These are phyloP conservation scores for Hygrophila difformis DNA, from an alignment of 257 asterid species.

Conservation along the genomic window DNA sequence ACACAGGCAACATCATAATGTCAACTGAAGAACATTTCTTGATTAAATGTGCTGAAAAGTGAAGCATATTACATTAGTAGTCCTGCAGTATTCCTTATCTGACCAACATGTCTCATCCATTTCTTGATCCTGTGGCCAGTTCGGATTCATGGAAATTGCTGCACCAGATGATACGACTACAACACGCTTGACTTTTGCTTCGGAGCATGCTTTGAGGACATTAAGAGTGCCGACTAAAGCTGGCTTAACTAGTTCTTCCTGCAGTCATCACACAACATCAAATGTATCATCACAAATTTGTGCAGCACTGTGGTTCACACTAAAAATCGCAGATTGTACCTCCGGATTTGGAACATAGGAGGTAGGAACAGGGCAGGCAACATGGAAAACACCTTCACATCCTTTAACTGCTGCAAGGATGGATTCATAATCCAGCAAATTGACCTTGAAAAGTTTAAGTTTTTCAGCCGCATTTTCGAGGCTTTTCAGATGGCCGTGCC, in stretches of 20 bases:
- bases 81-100: slow-evolving; percentile 63
- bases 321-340: slow-evolving; percentile 25
- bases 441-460: slow-evolving; percentile 63
- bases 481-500: slow-evolving; percentile 44
- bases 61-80: slow-evolving; percentile 39
- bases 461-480: slow-evolving; percentile 46
- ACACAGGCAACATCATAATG: too few species aligned
- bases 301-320: not conserved
- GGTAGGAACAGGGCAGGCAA: slow-evolving; percentile 75
- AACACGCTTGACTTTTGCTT: slow-evolving; percentile 45
- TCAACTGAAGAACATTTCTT: not conserved
- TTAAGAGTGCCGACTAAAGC: slow-evolving; percentile 66
- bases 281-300: not conserved
- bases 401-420: slow-evolving; percentile 55
- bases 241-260: slow-evolving; percentile 77
- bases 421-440: slow-evolving; percentile 59
- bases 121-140: slow-evolving; percentile 45
- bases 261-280: slow-evolving; percentile 10
- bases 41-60: too few species aligned
- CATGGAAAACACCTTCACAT: slow-evolving; percentile 73
- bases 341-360: slow-evolving; percentile 55
- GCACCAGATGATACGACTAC: slow-evolving; percentile 62
- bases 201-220: slow-evolving; percentile 71
- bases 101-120: slow-evolving; percentile 83
- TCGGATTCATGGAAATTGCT: slow-evolving; percentile 52